phyloP scores from a whole-genome alignment of 2,329 filamentous ascomycete species.

The Alternaria arbusti region DNA sequence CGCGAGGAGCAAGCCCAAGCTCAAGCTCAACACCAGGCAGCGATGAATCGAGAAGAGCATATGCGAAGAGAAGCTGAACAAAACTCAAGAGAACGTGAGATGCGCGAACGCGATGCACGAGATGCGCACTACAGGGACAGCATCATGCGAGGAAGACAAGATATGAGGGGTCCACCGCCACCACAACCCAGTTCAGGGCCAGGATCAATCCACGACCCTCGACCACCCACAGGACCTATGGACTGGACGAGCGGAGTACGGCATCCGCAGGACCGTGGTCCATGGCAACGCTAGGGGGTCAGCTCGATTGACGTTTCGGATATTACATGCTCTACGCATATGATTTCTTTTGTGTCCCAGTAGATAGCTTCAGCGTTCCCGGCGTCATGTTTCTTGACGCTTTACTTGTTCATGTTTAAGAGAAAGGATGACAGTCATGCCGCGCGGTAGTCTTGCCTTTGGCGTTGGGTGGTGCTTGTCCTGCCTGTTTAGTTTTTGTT shows the following conservation, averaged over 20 bases:
- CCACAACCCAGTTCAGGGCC: conserved; percentile 20
- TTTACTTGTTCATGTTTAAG: not conserved
- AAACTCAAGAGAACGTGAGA: conserved; percentile 30
- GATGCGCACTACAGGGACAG: conserved; percentile 29
- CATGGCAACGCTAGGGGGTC: conserved; percentile 18
- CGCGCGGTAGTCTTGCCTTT: not conserved
- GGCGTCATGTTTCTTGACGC: not conserved
- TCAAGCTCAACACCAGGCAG: conserved; percentile 34
- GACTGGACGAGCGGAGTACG: conserved; percentile 31
- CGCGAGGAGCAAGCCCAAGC: conserved; percentile 35
- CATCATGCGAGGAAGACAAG: conserved; percentile 22
- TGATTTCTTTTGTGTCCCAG: not conserved
- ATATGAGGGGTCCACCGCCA: conserved; percentile 24
- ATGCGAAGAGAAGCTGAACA: conserved; percentile 30
- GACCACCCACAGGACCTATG: conserved; percentile 22
- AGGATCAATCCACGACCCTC: conserved; percentile 21
- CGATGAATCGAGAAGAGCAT: conserved; percentile 31
- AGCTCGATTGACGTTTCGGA: not conserved
- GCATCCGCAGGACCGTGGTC: conserved; percentile 22
- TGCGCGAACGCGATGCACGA: conserved; percentile 22
- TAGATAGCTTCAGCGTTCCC: not conserved
- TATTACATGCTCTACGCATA: not conserved
- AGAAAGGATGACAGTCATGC: not conserved
- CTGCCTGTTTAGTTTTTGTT: not conserved
- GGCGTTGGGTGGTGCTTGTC: not conserved